phyloP scores from a whole-genome alignment of 768 basidiomycete genomes.

The Sporobolomyces roseus region DNA sequence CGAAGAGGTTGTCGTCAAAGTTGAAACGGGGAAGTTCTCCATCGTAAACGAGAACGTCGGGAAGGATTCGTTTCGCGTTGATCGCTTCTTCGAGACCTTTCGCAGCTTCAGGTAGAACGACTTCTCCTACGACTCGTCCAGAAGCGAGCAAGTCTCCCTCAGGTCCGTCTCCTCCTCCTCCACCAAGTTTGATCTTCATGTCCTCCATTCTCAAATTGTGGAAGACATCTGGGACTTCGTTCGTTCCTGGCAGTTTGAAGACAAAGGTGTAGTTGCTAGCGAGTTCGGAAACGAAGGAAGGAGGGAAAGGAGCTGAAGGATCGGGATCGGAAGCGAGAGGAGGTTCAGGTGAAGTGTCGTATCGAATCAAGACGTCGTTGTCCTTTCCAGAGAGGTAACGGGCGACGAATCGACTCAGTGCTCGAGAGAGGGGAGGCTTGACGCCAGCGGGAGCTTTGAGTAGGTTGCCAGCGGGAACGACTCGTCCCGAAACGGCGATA shows the following conservation, averaged over 20 bases:
- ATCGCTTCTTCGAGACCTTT: slow-evolving; percentile 14
- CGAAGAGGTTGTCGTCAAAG: background rate
- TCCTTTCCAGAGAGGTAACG: slow-evolving; percentile 34
- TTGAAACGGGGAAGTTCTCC: slow-evolving; percentile 29
- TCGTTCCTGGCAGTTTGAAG: slow-evolving; percentile 27
- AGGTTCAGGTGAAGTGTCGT: slow-evolving; percentile 21
- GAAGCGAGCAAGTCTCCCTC: slow-evolving; percentile 34
- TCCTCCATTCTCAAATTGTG: slow-evolving; percentile 36
- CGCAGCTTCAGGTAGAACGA: slow-evolving; percentile 29
- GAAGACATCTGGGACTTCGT: slow-evolving; percentile 35
- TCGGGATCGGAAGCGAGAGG: slow-evolving; percentile 1
- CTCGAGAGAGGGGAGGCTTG: slow-evolving; percentile 14
- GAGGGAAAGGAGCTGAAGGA: slow-evolving; percentile 20
- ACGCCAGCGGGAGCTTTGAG: background rate
- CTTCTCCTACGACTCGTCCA: slow-evolving; percentile 33
- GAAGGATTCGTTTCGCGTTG: slow-evolving; percentile 28
- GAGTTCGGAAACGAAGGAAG: slow-evolving; percentile 23
- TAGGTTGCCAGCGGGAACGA: slow-evolving; percentile 32
- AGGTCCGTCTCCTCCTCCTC: slow-evolving; percentile 17
- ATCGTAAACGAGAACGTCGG: slow-evolving; percentile 42
- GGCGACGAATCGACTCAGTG: slow-evolving; percentile 30
- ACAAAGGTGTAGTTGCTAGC: slow-evolving; percentile 8
- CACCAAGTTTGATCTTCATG: slow-evolving; percentile 36
- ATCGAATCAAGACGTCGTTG: slow-evolving; percentile 28
- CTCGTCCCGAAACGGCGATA: slow-evolving; percentile 16